Base-by-base conservation (phyloP, 163 green algal species). In the Botryococcus braunii region DNA sequence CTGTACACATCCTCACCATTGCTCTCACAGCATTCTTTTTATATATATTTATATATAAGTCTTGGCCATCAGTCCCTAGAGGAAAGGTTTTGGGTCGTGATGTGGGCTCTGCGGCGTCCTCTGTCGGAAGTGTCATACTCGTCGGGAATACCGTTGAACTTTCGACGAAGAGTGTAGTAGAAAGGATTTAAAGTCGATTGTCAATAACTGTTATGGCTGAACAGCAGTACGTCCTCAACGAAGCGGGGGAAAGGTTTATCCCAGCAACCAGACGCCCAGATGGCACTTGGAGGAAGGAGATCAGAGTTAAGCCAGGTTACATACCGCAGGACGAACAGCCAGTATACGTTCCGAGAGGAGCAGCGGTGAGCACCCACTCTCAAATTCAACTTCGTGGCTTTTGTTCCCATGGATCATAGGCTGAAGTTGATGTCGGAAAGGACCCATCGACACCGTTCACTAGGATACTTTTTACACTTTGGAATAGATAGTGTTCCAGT, bases 311-410 rank as follows among this genome's bases (percentile, higher is more conserved):
- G n/a, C 75, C 86, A 11, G 91, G 91, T n/a, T 97, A 95, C 62
- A 72, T 83, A 4, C 89, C 91, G 2, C 91, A 95, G 76, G 91
- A 96, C 3, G 89, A 96, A 74, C 87, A 95, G 75, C 82, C 78
- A 4, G 65, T 85, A 0, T 97, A 96, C 69, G 65, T 84, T n/a
- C 82, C 81, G 1, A 69, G 62, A n/a, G 79, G 78, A 5, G 64
- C 75, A 0, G 36, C 82, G 81, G 88, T 91, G 65, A 76, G 72
- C 27, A 39, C n/a, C n/a, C n/a, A n/a, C 27, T 64, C 13, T 34
- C 21, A 27, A 9, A 34, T 61, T 17, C 11, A 27, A 34, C 17
- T 9, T 64, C 8, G 32, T 21, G 21, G 27, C 9, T 21, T 64
- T 4, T 5, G 6, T 66, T 25, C 34, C 38, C 38, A 4, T 60